Base-by-base conservation (phyloP, 2,329 filamentous ascomycete genomes). In the Fusarium agapanthi region DNA sequence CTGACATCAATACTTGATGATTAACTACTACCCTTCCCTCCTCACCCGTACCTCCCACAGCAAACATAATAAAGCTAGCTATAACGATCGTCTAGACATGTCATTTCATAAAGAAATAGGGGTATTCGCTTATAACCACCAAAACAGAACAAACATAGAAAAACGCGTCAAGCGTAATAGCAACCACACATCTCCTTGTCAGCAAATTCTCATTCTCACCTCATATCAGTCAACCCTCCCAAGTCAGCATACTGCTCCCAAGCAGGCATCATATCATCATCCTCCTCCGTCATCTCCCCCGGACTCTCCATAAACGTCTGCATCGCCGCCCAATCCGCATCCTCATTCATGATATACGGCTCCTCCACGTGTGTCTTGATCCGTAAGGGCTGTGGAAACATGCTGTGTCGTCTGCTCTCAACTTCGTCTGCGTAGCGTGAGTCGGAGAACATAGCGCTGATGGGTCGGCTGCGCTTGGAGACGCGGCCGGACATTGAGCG, bases 241-340 rank as follows among this genome's bases (percentile, higher is more conserved):
- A 87, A 75, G 18, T 85, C 83, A 34, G 81, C 79, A 67, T 84
- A 87, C 75, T 86, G 83, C 69, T 84, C 85, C 85, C 84, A 87
- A 9, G 81, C 81, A 7, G 82, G 79, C 62, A 80, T 74, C 35
- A 73, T 75, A 26, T 76, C 72, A 37, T 75, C 75, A 26, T 76
- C 75, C 15, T 56, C 68, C 28, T 62, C 64, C 10, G 69, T 55
- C 16, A 63, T 60, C 9, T 69, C 67, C 15, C 64, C 69, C 13
- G 67, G 68, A 34, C 71, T 77, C 37, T 81, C 79, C 60, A 83
- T 77, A 48, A 82, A 82, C 4, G 76, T 76, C 65, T 83, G 79
- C 81, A 83, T 82, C 15, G 78, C 78, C 15, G 76, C 73, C 81
- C 81, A 83, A 59, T 84, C 81, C 22, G 78, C 77, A 26, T 79